A percentile compares a stretch with the other conserved stretches of the same genome.
phyloP scores from a whole-genome alignment of 495 filamentous ascomycete genomes.

The Aspergillus baeticus region DNA sequence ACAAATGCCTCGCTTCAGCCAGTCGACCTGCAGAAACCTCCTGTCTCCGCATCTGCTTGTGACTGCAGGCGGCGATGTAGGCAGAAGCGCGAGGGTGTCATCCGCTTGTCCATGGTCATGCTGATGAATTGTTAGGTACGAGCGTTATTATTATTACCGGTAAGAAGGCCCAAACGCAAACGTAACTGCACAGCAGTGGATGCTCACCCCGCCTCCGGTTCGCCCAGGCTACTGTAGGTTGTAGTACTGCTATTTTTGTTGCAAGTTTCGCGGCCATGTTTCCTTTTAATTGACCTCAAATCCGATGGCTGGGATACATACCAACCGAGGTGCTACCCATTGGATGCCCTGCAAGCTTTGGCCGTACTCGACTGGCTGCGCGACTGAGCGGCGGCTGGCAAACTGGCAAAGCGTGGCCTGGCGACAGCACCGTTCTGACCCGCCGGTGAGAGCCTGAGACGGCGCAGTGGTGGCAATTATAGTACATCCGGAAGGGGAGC shows the following conservation, averaged over 20 bases:
- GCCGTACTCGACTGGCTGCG: conserved; percentile 5
- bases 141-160: not conserved
- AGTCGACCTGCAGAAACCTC: not conserved
- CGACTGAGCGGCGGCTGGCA: not conserved
- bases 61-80: not conserved
- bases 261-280: not conserved
- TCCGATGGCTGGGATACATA: conserved; percentile 4
- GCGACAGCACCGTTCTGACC: conserved; percentile 5
- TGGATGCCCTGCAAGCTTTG: conserved; percentile 18
- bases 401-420: not conserved
- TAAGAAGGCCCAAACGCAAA: conserved; percentile 14
- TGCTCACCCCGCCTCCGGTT: conserved; percentile 6
- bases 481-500: not conserved
- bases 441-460: conserved; percentile 10
- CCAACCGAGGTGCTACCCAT: conserved; percentile 12
- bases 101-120: not conserved
- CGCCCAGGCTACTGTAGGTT: conserved; percentile 1
- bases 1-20: not conserved
- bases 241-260: conserved; percentile 1
- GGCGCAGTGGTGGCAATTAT: conserved; percentile 3
- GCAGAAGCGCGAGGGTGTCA: conserved; percentile 2
- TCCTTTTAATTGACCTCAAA: conserved; percentile 9
- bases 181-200: conserved; percentile 1
- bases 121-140: conserved; percentile 1
- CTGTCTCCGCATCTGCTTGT: not conserved